Conservation (phyloP, 2,329 filamentous ascomycete species). For the Dactylellina leptospora region DNA sequence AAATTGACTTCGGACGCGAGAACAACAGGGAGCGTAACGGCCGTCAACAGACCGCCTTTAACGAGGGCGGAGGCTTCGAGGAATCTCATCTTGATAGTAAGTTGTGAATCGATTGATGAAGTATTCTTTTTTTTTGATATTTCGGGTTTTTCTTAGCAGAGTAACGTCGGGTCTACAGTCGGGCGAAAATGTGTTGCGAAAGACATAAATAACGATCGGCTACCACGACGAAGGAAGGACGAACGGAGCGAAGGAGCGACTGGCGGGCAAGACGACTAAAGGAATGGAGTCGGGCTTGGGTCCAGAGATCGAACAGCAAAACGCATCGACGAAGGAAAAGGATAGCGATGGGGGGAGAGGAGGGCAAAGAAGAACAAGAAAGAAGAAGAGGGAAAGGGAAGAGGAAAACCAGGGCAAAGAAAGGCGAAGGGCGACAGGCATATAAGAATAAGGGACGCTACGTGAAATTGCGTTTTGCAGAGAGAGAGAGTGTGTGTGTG, state of each 20-base stretch:
- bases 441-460: not conserved
- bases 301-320: not conserved
- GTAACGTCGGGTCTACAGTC: too few species aligned
- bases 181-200: too few species aligned
- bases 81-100: constrained; percentile 24
- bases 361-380: not conserved
- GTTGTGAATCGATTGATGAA: too few species aligned
- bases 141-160: too few species aligned
- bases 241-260: not conserved
- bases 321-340: not conserved
- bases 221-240: constrained; percentile 1
- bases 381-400: not conserved
- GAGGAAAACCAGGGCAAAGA: constrained; percentile 1
- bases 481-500: too few species aligned
- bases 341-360: constrained; percentile 8
- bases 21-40: constrained; percentile 37
- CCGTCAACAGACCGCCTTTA: constrained; percentile 33
- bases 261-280: not conserved
- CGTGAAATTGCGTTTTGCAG: not conserved
- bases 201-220: constrained; percentile 1
- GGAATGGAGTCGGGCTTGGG: not conserved
- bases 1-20: constrained; percentile 40
- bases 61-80: constrained; percentile 35
- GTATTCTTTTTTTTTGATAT: too few species aligned
- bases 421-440: not conserved